Base-by-base conservation (phyloP, 2,329 filamentous ascomycete genomes). In the Madurella fahalii region DNA sequence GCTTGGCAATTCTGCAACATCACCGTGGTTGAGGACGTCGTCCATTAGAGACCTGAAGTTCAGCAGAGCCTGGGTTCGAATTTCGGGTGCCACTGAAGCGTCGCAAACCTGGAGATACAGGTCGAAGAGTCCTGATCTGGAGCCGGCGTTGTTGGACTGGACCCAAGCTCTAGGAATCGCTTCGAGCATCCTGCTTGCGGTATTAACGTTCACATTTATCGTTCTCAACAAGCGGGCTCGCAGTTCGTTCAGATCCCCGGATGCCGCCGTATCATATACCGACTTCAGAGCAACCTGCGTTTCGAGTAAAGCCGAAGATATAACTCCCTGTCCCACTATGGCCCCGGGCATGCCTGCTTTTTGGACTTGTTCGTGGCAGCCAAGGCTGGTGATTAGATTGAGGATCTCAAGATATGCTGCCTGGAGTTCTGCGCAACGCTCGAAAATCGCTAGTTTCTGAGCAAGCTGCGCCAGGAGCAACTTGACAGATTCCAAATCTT, bases 41-140 rank as follows among this genome's bases (percentile, higher is more conserved):
- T 81, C 77, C 40, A 84, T 58, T 4, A 77, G 59, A 3, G 67
- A 64, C 0, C 75, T 74, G 4, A 84, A 71, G 44, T 78, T 78
- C 12, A 71, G 64, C 11, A 84, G 62, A 0, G 78, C 75, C 5
- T 73, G 64, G 0, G 74, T 71, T 5, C 77, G 74, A n/a, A 77
- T 72, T 50, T 79, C 77, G 0, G 74, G 66, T 1, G 71, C 71
- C 1, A 65, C 62, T 0, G 73, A 72, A 4, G 61, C 61, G 5
- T 71, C 53, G 53, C 72, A 76, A 1, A 75, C 62, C 16, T 73
- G 67, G 11, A 74, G 60, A 56, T 81, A 82, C 2, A 79, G 62
- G 0, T 59, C 60, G 50, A 72, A 72, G 5, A 82, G 40, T 7
- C 44, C 56, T 32, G 53, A 17, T 31, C 47, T 62, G 47, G 40